Conservation (phyloP, 2,329 filamentous ascomycete genomes). For the Teratosphaeriaceae sp. region DNA sequence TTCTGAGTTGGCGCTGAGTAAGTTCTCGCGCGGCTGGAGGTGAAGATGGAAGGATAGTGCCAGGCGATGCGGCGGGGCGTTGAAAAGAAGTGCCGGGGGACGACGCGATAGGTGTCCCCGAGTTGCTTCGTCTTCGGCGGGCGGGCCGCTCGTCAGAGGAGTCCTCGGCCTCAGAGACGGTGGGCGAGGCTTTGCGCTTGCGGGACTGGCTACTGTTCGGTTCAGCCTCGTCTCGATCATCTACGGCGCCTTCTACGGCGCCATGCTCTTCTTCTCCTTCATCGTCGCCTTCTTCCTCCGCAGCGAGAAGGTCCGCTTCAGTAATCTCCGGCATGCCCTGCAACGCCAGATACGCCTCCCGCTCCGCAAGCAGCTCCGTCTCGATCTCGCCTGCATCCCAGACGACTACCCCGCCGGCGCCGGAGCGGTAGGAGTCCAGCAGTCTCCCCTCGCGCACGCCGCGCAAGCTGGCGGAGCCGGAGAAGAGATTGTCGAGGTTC, state of each 20-base stretch:
- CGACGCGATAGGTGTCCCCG: slow-evolving; percentile 62
- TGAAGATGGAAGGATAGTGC: slow-evolving; percentile 47
- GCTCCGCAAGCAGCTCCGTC: slow-evolving; percentile 66
- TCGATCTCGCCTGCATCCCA: slow-evolving; percentile 96
- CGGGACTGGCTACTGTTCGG: slow-evolving; percentile 42
- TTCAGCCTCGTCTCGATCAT: slow-evolving; percentile 44
- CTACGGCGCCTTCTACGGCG: slow-evolving; percentile 50
- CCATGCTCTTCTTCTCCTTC: slow-evolving; percentile 50
- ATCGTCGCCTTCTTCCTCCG: slow-evolving; percentile 51
- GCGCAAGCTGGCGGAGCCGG: slow-evolving; percentile 33
- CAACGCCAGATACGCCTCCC: slow-evolving; percentile 77
- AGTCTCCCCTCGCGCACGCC: slow-evolving; percentile 72
- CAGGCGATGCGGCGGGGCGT: no score
- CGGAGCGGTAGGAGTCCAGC: slow-evolving; percentile 63
- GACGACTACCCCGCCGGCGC: slow-evolving; percentile 75
- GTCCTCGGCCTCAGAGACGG: slow-evolving; percentile 59
- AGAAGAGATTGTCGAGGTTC: slow-evolving; percentile 93
- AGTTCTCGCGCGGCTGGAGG: slow-evolving; percentile 54
- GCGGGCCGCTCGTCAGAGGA: slow-evolving; percentile 59
- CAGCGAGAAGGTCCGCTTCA: slow-evolving; percentile 60
- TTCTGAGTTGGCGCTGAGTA: slow-evolving; percentile 65
- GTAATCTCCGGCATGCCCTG: slow-evolving; percentile 86
- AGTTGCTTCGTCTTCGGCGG: slow-evolving; percentile 81
- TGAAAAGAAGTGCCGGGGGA: no score
- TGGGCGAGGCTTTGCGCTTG: slow-evolving; percentile 70